Evolutionary conservation across 2,329 filamentous ascomycete genomes (phyloP).

Genomic region (Penicillium italicum): DNA sequence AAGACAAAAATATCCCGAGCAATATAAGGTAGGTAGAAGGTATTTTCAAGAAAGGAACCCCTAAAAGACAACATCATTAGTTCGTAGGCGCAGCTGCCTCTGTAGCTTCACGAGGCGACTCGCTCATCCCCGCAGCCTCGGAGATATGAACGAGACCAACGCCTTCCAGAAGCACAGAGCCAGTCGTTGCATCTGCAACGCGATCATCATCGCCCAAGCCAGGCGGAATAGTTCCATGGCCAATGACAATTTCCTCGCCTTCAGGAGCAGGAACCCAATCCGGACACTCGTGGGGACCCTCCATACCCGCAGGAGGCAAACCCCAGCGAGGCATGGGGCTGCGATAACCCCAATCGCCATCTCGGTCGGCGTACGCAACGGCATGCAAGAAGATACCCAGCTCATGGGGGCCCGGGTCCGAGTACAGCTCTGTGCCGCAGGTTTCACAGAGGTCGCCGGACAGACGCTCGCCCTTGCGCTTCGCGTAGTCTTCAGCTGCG

Average conservation of each 20-base stretch:
- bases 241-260: conserved; percentile 40
- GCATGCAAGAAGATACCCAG: conserved; percentile 92
- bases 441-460: conserved; percentile 76
- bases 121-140: conserved; percentile 6
- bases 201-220: conserved; percentile 25
- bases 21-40: neutral
- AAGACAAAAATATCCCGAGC: neutral
- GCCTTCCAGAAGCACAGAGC: conserved; percentile 32
- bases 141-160: conserved; percentile 37
- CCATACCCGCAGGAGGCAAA: conserved; percentile 68
- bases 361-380: conserved; percentile 78
- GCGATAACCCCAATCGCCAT: conserved; percentile 80
- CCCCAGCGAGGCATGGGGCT: conserved; percentile 85
- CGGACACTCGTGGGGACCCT: conserved; percentile 66
- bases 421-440: conserved; percentile 86
- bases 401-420: conserved; percentile 85
- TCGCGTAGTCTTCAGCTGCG: conserved; percentile 86
- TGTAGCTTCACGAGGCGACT: neutral
- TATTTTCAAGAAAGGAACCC: conserved; percentile 4
- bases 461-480: conserved; percentile 87
- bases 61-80: neutral
- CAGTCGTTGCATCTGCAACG: conserved; percentile 13
- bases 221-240: conserved; percentile 32
- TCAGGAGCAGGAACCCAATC: conserved; percentile 40
- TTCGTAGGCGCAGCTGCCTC: neutral